These are phyloP conservation scores for Chloranthus sessilifolius DNA, from an alignment of 164 flowering plant species.

Conservation along the genomic window DNA sequence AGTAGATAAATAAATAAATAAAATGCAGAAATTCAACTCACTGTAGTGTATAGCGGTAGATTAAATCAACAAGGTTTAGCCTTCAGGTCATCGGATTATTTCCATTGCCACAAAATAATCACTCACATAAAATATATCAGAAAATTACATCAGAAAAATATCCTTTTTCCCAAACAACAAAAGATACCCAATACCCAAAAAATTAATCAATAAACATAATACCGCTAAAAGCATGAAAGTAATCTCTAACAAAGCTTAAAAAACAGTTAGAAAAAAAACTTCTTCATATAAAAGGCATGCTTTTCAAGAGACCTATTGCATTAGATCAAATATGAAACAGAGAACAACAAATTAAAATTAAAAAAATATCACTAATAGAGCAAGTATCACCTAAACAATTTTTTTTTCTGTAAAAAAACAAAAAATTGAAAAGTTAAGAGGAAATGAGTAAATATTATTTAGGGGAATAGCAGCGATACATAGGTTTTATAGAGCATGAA, in stretches of 20 bases:
- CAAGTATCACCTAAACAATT: background rate
- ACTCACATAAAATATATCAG: background rate
- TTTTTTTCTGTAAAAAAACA: background rate
- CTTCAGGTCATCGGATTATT: background rate
- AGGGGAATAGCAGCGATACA: too few species aligned
- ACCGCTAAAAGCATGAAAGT: too few species aligned
- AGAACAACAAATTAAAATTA: background rate
- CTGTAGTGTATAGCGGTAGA: background rate
- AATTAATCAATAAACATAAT: too few species aligned
- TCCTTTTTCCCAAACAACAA: background rate
- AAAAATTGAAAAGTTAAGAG: too few species aligned
- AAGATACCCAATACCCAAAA: conserved; percentile 2
- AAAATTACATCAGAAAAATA: background rate
- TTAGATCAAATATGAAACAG: too few species aligned
- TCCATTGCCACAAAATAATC: background rate
- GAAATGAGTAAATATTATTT: too few species aligned
- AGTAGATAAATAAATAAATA: conserved; percentile 5
- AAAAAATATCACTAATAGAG: background rate
- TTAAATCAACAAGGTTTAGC: background rate
- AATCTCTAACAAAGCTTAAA: too few species aligned
- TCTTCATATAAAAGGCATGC: too few species aligned
- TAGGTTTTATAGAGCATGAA: too few species aligned
- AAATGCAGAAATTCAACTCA: conserved; percentile 1
- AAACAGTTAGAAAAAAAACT: too few species aligned
- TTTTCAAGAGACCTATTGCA: too few species aligned